Percentiles rank a stretch among this genome's conserved stretches.
Conservation (phyloP, 2,329 filamentous ascomycete species). For the Colletotrichum scovillei region DNA sequence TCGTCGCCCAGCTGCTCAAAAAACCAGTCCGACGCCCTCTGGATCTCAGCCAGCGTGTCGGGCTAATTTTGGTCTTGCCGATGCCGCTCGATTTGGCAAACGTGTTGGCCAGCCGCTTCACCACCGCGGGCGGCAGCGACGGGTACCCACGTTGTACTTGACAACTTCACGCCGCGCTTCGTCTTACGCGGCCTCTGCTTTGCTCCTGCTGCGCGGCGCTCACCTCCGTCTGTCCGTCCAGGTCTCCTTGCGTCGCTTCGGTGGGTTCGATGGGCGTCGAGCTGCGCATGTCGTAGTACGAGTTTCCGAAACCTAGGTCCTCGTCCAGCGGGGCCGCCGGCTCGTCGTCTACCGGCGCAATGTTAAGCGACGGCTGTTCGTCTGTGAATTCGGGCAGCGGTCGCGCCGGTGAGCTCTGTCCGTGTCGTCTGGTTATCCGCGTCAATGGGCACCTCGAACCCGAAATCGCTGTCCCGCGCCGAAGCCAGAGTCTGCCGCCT, state of each 20-base stretch:
- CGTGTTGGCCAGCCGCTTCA: constrained; percentile 79
- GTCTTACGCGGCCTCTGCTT: constrained; percentile 42
- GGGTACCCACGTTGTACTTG: constrained; percentile 80
- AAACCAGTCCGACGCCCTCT: constrained; percentile 89
- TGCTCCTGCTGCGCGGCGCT: constrained; percentile 2
- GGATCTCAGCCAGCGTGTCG: constrained; percentile 79
- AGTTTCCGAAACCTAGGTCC: constrained; percentile 3
- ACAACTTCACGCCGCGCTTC: constrained; percentile 67
- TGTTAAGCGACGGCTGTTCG: constrained; percentile 29
- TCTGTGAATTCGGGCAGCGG: constrained; percentile 36
- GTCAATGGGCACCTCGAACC: constrained; percentile 59
- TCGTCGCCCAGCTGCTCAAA: constrained; percentile 90
- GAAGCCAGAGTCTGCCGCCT: constrained; percentile 50
- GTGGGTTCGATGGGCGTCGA: constrained; percentile 40
- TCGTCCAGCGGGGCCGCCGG: constrained; percentile 17
- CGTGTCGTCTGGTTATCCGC: constrained; percentile 59
- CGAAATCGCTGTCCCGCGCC: constrained; percentile 62
- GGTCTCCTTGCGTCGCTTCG: not conserved
- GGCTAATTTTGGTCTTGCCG: constrained; percentile 75
- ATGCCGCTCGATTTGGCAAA: constrained; percentile 76
- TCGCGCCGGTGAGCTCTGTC: constrained; percentile 35
- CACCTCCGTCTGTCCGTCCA: constrained; percentile 35
- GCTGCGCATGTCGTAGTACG: constrained; percentile 24
- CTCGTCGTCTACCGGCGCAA: constrained; percentile 36
- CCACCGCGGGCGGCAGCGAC: constrained; percentile 76